phyloP scores from a whole-genome alignment of 805 yeast genomes.

The Pichia sporocuriosa region DNA sequence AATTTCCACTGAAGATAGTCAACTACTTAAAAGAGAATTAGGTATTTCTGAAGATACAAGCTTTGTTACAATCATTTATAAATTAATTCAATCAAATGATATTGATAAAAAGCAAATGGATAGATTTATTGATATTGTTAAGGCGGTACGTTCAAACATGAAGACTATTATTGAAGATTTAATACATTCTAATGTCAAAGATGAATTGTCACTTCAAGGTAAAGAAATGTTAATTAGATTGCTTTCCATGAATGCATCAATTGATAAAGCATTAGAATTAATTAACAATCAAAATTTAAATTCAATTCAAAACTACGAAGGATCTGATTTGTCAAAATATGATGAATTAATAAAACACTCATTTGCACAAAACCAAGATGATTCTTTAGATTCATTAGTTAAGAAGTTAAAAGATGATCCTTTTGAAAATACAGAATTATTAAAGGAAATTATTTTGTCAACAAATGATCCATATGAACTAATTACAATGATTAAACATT shows the following conservation, averaged over 20 bases:
- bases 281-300: constrained; percentile 14
- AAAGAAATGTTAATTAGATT: constrained; percentile 69
- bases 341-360: not conserved
- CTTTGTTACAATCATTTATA: constrained; percentile 21
- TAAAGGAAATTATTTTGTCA: constrained; percentile 5
- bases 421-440: constrained; percentile 6
- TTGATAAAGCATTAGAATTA: constrained; percentile 47
- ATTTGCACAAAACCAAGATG: not conserved
- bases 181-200: constrained; percentile 48
- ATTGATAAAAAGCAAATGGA: constrained; percentile 16
- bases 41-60: constrained; percentile 9
- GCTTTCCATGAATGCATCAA: constrained; percentile 61
- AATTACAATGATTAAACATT: constrained; percentile 11
- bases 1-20: constrained; percentile 14
- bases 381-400: constrained; percentile 1
- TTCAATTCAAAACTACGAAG: not conserved
- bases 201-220: constrained; percentile 56
- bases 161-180: constrained; percentile 49
- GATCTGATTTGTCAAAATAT: not conserved
- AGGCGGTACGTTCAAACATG: constrained; percentile 34
- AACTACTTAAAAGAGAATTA: constrained; percentile 7
- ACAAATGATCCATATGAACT: constrained; percentile 17
- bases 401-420: constrained; percentile 4
- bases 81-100: constrained; percentile 16
- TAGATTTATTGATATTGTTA: constrained; percentile 35